These are phyloP conservation scores for Pseudomonodictys pantanalensis DNA, from an alignment of 495 filamentous ascomycete species.

Conservation along the genomic window DNA sequence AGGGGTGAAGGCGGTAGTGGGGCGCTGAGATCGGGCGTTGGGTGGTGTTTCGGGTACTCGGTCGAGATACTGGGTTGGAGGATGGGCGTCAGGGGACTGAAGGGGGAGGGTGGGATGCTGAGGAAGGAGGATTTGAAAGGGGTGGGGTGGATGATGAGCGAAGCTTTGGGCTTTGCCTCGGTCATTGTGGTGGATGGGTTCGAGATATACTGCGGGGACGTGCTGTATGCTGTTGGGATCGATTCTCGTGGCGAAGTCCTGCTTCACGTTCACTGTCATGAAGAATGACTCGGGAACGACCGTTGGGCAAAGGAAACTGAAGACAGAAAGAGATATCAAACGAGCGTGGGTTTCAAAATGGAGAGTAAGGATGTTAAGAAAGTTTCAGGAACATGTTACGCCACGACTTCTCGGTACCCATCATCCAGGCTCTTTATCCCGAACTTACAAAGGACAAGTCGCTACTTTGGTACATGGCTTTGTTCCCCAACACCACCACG, in stretches of 20 bases:
- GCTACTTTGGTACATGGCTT: too few species aligned
- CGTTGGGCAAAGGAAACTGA: too few species aligned
- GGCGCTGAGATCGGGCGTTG: neutral
- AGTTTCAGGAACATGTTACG: too few species aligned
- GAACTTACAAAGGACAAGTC: too few species aligned
- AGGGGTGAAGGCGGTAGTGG: conserved; percentile 33
- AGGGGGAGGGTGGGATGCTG: conserved; percentile 39
- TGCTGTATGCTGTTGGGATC: neutral
- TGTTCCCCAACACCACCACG: too few species aligned
- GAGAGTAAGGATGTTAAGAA: too few species aligned
- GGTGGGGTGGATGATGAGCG: conserved; percentile 19
- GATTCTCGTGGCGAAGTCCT: neutral
- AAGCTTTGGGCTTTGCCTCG: neutral
- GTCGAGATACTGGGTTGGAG: neutral
- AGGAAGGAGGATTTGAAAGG: conserved; percentile 41
- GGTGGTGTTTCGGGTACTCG: neutral
- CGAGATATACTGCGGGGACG: neutral
- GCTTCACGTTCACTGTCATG: neutral
- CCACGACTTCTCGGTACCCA: too few species aligned
- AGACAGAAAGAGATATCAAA: too few species aligned
- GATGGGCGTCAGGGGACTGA: conserved; percentile 36
- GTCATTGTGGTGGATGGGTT: neutral
- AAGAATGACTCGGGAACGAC: too few species aligned
- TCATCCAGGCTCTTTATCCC: too few species aligned
- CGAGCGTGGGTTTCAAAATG: too few species aligned